Conservation (phyloP, 1,284 basidiomycete species). For the Wallemia mellicola region DNA sequence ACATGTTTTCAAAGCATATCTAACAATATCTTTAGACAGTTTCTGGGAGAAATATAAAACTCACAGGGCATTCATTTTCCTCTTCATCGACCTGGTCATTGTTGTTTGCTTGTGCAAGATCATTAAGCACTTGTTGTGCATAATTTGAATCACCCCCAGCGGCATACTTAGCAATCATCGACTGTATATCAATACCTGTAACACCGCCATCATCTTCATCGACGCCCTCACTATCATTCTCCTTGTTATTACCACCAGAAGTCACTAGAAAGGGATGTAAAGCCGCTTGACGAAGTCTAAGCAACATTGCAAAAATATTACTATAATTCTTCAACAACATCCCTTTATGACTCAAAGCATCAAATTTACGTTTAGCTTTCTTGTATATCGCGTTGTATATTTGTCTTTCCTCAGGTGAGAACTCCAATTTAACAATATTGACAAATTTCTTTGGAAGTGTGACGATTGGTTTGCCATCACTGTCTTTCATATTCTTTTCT, state of each 20-base stretch:
- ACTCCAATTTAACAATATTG: conserved; percentile 35
- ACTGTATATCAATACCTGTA: conserved; percentile 26
- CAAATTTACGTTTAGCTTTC: conserved; percentile 27
- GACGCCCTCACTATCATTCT: conserved; percentile 18
- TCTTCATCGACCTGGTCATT: conserved; percentile 6
- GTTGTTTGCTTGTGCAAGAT: conserved; percentile 23
- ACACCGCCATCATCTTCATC: conserved; percentile 16
- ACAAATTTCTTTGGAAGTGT: conserved; percentile 63
- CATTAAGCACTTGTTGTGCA: conserved; percentile 23
- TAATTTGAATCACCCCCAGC: conserved; percentile 16
- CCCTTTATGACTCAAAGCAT: conserved; percentile 41
- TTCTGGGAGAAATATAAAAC: neutral
- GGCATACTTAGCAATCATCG: conserved; percentile 30
- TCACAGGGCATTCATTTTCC: conserved; percentile 33
- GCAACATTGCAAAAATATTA: conserved; percentile 33
- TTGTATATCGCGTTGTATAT: conserved; percentile 49
- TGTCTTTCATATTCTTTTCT: conserved; percentile 79
- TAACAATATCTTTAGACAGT: neutral
- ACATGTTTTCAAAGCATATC: conserved; percentile 2
- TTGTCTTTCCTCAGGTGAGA: conserved; percentile 41
- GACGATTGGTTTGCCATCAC: conserved; percentile 61
- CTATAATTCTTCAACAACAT: conserved; percentile 57
- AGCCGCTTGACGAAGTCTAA: conserved; percentile 51
- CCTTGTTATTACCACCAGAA: conserved; percentile 20
- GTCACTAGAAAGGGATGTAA: conserved; percentile 49